Conservation (phyloP, 768 basidiomycete genomes). For the Pisolithus tinctorius region DNA sequence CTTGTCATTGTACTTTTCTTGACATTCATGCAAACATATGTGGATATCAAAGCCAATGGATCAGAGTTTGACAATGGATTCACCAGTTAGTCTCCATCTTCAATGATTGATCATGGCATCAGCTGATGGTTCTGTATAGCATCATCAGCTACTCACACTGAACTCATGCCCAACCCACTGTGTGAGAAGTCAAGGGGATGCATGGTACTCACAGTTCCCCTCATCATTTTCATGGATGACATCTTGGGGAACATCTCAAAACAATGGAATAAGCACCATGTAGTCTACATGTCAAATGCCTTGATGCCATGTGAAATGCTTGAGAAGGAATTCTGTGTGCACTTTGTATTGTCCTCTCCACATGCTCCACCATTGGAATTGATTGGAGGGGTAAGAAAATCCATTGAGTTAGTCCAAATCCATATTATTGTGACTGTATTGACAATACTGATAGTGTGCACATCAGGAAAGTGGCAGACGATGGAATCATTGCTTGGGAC, state of each 20-base stretch:
- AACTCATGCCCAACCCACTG: conserved; percentile 12
- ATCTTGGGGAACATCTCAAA: conserved; percentile 30
- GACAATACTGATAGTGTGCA: too few relatives aligned
- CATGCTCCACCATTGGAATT: conserved; percentile 30
- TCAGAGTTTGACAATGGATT: background rate
- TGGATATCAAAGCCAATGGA: conserved; percentile 5
- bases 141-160: background rate
- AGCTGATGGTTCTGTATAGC: background rate
- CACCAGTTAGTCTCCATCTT: conserved; percentile 1
- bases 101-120: background rate
- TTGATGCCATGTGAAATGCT: conserved; percentile 21
- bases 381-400: conserved; percentile 23
- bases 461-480: conserved; percentile 5
- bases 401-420: conserved; percentile 5
- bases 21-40: conserved; percentile 8
- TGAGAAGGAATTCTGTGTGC: conserved; percentile 26
- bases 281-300: conserved; percentile 28
- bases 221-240: conserved; percentile 31
- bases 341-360: conserved; percentile 27
- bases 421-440: background rate
- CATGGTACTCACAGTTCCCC: conserved; percentile 15
- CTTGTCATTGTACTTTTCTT: background rate
- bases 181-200: conserved; percentile 9
- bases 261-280: conserved; percentile 33
- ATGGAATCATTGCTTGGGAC: conserved; percentile 15